phyloP scores from a whole-genome alignment of 2,329 filamentous ascomycete species.

The Albifimbria verrucaria region DNA sequence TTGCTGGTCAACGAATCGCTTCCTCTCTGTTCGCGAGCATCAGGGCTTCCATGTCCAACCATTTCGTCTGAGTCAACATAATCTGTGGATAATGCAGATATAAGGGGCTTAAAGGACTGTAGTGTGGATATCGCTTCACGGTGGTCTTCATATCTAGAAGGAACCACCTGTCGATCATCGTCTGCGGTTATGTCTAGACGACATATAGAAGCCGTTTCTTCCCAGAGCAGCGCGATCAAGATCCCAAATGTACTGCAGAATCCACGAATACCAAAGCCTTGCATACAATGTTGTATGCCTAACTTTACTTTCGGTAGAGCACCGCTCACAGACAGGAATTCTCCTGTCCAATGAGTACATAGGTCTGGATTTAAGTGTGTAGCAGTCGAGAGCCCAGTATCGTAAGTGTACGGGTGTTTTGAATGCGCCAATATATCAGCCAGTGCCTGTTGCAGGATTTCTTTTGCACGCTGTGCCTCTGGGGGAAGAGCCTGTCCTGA shows the following conservation, averaged over 20 bases:
- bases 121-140: not conserved
- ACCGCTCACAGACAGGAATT: not conserved
- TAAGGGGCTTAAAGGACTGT: not conserved
- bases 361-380: not conserved
- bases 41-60: constrained; percentile 1
- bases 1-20: constrained; percentile 1
- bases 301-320: not conserved
- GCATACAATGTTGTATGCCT: not conserved
- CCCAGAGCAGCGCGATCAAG: not conserved
- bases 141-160: not conserved
- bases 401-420: not conserved
- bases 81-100: constrained; percentile 1
- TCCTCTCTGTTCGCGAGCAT: not conserved
- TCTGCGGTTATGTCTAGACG: not conserved
- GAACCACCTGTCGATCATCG: not conserved
- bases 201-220: not conserved
- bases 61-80: constrained; percentile 1
- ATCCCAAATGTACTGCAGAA: not conserved
- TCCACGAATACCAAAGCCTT: not conserved
- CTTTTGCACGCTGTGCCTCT: not conserved
- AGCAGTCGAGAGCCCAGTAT: not conserved
- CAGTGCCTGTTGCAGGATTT: not conserved
- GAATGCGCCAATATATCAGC: not conserved
- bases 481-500: not conserved
- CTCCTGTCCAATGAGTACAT: not conserved